These are phyloP conservation scores for Pseudogymnoascus sp. DNA, from an alignment of 2,329 filamentous ascomycete genomes.

Conservation along the genomic window DNA sequence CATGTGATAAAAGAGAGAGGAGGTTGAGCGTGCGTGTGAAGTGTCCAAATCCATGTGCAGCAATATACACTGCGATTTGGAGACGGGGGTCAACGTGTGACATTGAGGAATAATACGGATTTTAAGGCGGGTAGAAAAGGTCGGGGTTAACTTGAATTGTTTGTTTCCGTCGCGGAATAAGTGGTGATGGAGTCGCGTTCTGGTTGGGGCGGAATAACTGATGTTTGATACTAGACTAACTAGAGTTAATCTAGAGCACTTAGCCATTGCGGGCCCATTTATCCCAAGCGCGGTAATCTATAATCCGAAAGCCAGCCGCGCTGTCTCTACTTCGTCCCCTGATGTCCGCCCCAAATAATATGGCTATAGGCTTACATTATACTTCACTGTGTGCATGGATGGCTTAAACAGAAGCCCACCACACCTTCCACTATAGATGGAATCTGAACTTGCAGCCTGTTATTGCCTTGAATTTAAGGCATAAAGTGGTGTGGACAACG, in stretches of 20 bases:
- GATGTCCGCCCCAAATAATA: no score
- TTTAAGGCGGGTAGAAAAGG: background rate
- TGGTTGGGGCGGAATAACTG: background rate
- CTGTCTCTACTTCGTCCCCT: background rate
- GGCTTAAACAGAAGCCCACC: no score
- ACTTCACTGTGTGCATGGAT: no score
- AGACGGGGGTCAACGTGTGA: constrained; percentile 10
- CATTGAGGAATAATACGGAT: constrained; percentile 9
- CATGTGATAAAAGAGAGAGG: constrained; percentile 22
- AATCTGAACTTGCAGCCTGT: background rate
- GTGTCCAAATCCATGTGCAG: constrained; percentile 10
- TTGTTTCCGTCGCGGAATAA: no score
- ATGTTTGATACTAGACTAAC: background rate
- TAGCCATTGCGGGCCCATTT: background rate
- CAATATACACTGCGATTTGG: constrained; percentile 14
- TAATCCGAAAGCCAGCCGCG: background rate
- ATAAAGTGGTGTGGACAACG: no score
- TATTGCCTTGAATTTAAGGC: background rate
- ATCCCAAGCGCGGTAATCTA: background rate
- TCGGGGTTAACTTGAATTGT: background rate
- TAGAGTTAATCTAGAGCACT: background rate
- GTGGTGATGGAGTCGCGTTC: background rate
- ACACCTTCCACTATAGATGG: no score
- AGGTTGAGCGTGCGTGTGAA: constrained; percentile 33
- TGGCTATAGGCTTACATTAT: no score